Percentiles rank a stretch among this genome's conserved stretches.
Conservation (phyloP, 2,329 filamentous ascomycete species). For the Didymella sp. region DNA sequence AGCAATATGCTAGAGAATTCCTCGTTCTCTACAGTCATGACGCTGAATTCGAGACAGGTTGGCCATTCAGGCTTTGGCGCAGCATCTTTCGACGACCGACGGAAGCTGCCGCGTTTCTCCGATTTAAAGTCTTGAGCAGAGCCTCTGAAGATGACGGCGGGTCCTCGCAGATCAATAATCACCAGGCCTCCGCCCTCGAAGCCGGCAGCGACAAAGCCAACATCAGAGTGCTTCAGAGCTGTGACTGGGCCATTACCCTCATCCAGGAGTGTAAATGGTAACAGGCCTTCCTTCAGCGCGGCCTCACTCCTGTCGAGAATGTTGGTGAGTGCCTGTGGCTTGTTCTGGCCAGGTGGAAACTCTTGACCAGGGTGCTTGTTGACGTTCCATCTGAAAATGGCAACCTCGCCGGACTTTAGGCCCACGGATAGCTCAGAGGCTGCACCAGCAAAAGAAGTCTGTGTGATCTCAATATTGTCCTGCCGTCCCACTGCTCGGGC, state of each 20-base stretch:
- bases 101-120: constrained; percentile 78
- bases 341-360: constrained; percentile 59
- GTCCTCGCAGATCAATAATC: constrained; percentile 87
- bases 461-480: constrained; percentile 76
- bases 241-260: constrained; percentile 83
- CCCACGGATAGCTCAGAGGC: constrained; percentile 88
- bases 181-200: constrained; percentile 82
- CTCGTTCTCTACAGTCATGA: constrained; percentile 89
- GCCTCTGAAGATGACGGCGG: constrained; percentile 79
- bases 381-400: constrained; percentile 85
- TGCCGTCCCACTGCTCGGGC: constrained; percentile 81
- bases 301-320: constrained; percentile 77
- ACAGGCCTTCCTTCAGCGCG: constrained; percentile 75
- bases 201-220: constrained; percentile 88
- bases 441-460: constrained; percentile 79
- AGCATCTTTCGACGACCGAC: constrained; percentile 59
- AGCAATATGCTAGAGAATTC: constrained; percentile 92
- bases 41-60: constrained; percentile 85
- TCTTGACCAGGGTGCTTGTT: constrained; percentile 77
- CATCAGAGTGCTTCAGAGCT: constrained; percentile 82
- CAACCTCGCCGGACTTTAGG: constrained; percentile 80
- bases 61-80: constrained; percentile 71
- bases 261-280: constrained; percentile 82
- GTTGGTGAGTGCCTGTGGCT: constrained; percentile 67
- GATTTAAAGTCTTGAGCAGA: constrained; percentile 77